Percentiles rank a stretch among this genome's conserved stretches.
Evolutionary conservation across 2,329 filamentous ascomycete genomes (phyloP).

Genomic region (Clarireedia homoeocarpa): DNA sequence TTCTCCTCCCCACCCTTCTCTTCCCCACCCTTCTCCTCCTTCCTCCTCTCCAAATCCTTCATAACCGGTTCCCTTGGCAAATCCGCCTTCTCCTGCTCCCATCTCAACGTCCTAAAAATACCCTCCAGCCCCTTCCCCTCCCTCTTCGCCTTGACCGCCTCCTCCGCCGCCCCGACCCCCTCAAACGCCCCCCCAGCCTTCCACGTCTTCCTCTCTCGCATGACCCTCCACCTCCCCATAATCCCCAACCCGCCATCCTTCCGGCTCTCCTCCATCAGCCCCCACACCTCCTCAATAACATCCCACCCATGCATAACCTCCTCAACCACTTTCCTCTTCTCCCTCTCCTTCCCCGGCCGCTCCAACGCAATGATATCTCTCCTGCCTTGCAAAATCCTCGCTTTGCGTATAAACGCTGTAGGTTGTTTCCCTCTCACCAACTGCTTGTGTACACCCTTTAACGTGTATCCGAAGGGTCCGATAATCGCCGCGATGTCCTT

Average conservation of each 20-base stretch:
- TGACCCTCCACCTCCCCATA: no score
- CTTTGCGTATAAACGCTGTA: slow-evolving; percentile 44
- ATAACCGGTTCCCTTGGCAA: slow-evolving; percentile 19
- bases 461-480: slow-evolving; percentile 52
- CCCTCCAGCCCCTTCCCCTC: slow-evolving; percentile 38
- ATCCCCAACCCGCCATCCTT: slow-evolving; percentile 21
- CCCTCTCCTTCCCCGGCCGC: slow-evolving; percentile 26
- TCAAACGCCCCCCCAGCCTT: slow-evolving; percentile 36
- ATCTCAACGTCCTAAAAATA: slow-evolving; percentile 38
- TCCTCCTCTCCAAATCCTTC: not conserved
- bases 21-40: not conserved
- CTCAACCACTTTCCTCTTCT: slow-evolving; percentile 27
- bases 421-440: slow-evolving; percentile 44
- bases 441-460: slow-evolving; percentile 58
- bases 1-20: not conserved
- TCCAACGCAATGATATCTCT: slow-evolving; percentile 34
- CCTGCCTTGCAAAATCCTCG: slow-evolving; percentile 51
- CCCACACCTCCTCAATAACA: slow-evolving; percentile 35
- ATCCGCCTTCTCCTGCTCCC: slow-evolving; percentile 38
- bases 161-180: slow-evolving; percentile 38
- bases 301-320: slow-evolving; percentile 33
- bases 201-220: slow-evolving; percentile 33
- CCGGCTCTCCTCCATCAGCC: slow-evolving; percentile 30
- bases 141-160: slow-evolving; percentile 38
- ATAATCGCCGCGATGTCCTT: slow-evolving; percentile 51